Conservation (phyloP, 2,329 filamentous ascomycete genomes). For the Ceratocystis eucalypticola region DNA sequence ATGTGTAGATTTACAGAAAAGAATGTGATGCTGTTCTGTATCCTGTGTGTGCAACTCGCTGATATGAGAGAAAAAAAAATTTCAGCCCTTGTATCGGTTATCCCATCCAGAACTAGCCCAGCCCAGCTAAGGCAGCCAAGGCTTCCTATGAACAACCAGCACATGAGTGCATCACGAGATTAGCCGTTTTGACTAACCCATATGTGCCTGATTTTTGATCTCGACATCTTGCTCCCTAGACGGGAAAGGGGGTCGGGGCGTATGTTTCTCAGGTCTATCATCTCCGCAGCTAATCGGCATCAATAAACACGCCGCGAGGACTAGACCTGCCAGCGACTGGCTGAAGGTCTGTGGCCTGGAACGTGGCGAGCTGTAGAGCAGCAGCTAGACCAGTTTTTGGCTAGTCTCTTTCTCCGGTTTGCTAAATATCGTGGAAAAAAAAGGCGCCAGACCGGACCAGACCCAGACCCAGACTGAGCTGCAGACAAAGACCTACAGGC, state of each 20-base stretch:
- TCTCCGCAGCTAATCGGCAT: no score
- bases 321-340: no score
- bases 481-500: no score
- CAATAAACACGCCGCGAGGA: no score
- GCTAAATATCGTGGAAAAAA: neutral
- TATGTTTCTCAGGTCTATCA: no score
- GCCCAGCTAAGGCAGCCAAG: neutral
- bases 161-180: neutral
- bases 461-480: neutral
- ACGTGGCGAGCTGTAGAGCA: neutral
- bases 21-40: neutral
- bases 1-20: neutral
- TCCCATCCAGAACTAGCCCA: neutral
- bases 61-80: conserved; percentile 12
- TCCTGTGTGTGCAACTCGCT: neutral
- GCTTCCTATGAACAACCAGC: neutral
- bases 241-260: no score
- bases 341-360: neutral
- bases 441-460: neutral
- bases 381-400: neutral
- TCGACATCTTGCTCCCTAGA: neutral
- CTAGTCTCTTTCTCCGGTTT: neutral
- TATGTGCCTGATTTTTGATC: neutral
- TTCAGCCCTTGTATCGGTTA: neutral
- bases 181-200: neutral